These are phyloP conservation scores for Metarhizium guizhouense DNA, from an alignment of 2,329 filamentous ascomycete species.

Conservation along the genomic window DNA sequence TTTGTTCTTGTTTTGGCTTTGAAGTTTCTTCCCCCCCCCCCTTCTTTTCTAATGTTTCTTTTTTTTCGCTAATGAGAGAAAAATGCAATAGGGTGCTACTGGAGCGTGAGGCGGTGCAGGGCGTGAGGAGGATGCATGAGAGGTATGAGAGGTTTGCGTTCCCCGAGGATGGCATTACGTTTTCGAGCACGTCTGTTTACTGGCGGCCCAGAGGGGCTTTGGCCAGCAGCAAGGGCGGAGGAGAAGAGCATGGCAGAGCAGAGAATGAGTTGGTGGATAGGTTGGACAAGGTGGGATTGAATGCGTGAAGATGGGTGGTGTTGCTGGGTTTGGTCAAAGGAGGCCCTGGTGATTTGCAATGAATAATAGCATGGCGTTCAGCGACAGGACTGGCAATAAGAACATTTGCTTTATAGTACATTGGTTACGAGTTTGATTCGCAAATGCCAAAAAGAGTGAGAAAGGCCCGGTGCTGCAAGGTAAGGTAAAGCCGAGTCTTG, in stretches of 20 bases:
- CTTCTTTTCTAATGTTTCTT: not conserved
- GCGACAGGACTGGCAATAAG: not conserved
- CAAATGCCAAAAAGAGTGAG: no score
- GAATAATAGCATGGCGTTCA: not conserved
- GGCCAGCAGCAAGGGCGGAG: not conserved
- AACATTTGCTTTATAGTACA: no score
- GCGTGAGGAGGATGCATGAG: slow-evolving; percentile 9
- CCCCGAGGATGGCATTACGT: slow-evolving; percentile 11
- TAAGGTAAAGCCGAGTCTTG: not conserved
- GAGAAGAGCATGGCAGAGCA: not conserved
- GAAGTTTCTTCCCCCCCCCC: no score
- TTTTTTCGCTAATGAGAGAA: not conserved
- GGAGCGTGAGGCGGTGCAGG: slow-evolving; percentile 1
- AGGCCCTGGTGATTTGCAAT: no score
- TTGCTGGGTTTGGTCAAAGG: no score
- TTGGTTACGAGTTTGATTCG: no score
- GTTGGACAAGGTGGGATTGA: not conserved
- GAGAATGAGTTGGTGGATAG: not conserved
- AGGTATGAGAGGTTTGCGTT: slow-evolving; percentile 10
- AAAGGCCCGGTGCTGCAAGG: no score
- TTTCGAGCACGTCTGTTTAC: slow-evolving; percentile 14
- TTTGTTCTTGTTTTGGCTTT: not conserved
- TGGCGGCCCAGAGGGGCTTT: slow-evolving; percentile 4
- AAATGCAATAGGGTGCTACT: not conserved
- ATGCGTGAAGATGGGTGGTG: not conserved